Evolutionary conservation across 768 basidiomycete species (phyloP).

Genomic region (Hirschioporus abietinus): DNA sequence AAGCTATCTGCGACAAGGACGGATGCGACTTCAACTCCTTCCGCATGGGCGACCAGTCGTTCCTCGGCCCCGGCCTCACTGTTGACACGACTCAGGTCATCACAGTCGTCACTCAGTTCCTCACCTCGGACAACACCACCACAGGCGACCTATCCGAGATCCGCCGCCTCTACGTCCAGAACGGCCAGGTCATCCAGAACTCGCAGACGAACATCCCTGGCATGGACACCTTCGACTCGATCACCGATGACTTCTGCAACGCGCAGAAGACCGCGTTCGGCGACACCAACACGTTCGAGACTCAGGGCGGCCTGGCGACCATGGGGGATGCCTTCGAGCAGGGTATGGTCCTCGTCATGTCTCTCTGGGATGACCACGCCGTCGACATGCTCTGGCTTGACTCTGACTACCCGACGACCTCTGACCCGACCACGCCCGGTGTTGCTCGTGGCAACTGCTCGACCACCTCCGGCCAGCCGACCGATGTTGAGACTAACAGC

Average conservation of each 20-base stretch:
- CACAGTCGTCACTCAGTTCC: constrained; percentile 57
- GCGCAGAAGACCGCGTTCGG: constrained; percentile 40
- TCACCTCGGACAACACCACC: constrained; percentile 39
- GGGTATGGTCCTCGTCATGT: constrained; percentile 46
- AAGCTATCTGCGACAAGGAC: constrained; percentile 46
- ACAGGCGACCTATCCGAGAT: constrained; percentile 47
- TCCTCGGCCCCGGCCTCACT: constrained; percentile 43
- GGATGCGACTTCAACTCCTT: constrained; percentile 62
- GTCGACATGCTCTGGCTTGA: constrained; percentile 57
- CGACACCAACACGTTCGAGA: constrained; percentile 36
- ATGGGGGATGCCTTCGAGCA: constrained; percentile 30
- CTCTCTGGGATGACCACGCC: constrained; percentile 50
- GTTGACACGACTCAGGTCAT: constrained; percentile 47
- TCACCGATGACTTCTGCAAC: constrained; percentile 45
- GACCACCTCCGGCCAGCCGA: constrained; percentile 6
- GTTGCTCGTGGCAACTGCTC: constrained; percentile 8
- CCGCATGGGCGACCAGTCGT: constrained; percentile 43
- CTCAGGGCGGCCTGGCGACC: constrained; percentile 34
- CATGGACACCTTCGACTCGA: constrained; percentile 35
- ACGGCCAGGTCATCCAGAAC: constrained; percentile 48
- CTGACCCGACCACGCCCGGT: constrained; percentile 23
- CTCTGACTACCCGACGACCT: constrained; percentile 37
- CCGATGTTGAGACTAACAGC: constrained; percentile 13
- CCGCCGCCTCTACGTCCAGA: constrained; percentile 50
- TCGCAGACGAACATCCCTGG: constrained; percentile 41